phyloP scores from a whole-genome alignment of 495 filamentous ascomycete genomes.

The Penicillium pulvis region DNA sequence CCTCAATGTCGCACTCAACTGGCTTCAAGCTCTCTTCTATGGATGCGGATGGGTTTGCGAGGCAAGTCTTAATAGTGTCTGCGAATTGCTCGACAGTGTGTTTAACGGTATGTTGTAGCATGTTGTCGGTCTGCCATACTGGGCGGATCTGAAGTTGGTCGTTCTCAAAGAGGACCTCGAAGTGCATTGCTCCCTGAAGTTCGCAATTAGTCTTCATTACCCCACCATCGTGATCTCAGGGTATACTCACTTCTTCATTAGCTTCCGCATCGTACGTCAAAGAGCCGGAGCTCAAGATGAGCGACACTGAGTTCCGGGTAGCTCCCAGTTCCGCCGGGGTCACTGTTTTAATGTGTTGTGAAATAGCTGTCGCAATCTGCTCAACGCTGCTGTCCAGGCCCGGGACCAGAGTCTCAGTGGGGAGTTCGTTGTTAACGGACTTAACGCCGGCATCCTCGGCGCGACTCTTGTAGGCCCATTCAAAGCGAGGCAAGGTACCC shows the following conservation, averaged over 20 bases:
- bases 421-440: constrained; percentile 10
- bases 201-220: background rate
- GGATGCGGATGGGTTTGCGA: constrained; percentile 22
- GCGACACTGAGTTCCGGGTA: constrained; percentile 10
- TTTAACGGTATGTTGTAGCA: constrained; percentile 36
- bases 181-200: constrained; percentile 23
- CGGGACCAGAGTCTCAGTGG: constrained; percentile 27
- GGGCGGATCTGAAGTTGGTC: constrained; percentile 30
- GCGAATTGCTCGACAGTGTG: constrained; percentile 32
- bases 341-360: constrained; percentile 20
- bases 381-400: constrained; percentile 28
- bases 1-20: constrained; percentile 30
- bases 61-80: constrained; percentile 33
- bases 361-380: constrained; percentile 23
- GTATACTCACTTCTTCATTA: constrained; percentile 31
- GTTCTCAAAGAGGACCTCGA: constrained; percentile 30
- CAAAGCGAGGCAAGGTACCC: constrained; percentile 36
- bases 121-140: constrained; percentile 29
- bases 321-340: background rate
- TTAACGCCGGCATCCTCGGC: background rate
- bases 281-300: constrained; percentile 36
- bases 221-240: background rate
- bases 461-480: constrained; percentile 36
- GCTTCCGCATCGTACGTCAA: constrained; percentile 20
- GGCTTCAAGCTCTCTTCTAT: constrained; percentile 31